Evolutionary conservation across 1,139 yeast species (phyloP).

Genomic region (Wickerhamomyces sp.): DNA sequence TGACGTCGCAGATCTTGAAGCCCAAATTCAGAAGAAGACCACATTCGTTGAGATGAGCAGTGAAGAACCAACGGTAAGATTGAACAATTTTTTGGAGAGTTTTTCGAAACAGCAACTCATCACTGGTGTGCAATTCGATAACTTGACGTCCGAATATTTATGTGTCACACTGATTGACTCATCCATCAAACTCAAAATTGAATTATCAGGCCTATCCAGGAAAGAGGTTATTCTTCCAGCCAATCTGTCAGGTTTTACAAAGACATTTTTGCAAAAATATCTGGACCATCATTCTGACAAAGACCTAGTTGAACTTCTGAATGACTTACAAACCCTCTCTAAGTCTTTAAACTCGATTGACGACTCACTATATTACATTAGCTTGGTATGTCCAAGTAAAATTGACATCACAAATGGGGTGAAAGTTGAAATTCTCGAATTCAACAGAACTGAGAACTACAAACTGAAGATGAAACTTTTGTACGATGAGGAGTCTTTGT

Average conservation of each 20-base stretch:
- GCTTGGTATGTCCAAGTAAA: slow-evolving; percentile 10
- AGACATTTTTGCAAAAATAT: slow-evolving; percentile 1
- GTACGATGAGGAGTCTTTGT: slow-evolving; percentile 9
- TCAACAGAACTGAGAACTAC: slow-evolving; percentile 12
- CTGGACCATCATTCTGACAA: neutral
- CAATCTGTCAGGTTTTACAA: slow-evolving; percentile 8
- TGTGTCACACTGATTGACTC: slow-evolving; percentile 7
- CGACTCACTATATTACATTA: slow-evolving; percentile 13
- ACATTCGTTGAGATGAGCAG: slow-evolving; percentile 16
- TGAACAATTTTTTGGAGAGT: slow-evolving; percentile 13
- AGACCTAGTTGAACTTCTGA: slow-evolving; percentile 2
- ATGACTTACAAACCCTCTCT: slow-evolving; percentile 1
- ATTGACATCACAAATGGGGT: slow-evolving; percentile 6
- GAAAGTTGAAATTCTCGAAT: slow-evolving; percentile 11
- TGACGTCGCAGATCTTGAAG: slow-evolving; percentile 16
- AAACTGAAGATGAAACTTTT: slow-evolving; percentile 10
- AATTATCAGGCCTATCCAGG: slow-evolving; percentile 7
- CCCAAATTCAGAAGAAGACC: slow-evolving; percentile 15
- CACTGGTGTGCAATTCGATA: slow-evolving; percentile 20
- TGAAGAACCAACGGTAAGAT: slow-evolving; percentile 20
- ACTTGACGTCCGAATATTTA: slow-evolving; percentile 15
- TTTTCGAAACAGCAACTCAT: slow-evolving; percentile 20
- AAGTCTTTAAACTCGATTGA: slow-evolving; percentile 7
- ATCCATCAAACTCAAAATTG: slow-evolving; percentile 5
- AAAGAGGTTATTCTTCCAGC: slow-evolving; percentile 6